A percentile compares a stretch with the other conserved stretches of the same genome.
phyloP scores from a whole-genome alignment of 495 filamentous ascomycete genomes.

The Beverwykella pulmonaria region DNA sequence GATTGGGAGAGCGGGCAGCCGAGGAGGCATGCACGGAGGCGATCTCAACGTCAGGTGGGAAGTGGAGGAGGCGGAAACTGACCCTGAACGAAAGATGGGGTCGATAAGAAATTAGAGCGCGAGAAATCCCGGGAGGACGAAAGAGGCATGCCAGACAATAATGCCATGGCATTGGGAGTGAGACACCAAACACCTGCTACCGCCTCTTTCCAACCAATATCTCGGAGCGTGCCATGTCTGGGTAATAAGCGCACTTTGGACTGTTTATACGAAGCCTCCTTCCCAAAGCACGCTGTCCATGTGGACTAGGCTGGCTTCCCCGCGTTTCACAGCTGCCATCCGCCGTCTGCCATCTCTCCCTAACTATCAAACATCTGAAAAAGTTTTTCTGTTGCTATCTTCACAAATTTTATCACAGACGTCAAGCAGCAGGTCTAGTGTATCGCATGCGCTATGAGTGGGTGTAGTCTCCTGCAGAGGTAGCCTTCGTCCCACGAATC shows the following conservation, averaged over 20 bases:
- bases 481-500: too few relatives aligned
- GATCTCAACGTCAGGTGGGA: not conserved
- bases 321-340: not conserved
- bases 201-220: not conserved
- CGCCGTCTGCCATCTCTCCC: not conserved
- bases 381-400: not conserved
- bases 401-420: not conserved
- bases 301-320: not conserved
- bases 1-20: not conserved
- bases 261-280: not conserved
- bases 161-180: not conserved
- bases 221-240: not conserved
- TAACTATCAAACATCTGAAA: not conserved
- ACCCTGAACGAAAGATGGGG: not conserved
- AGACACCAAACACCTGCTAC: not conserved
- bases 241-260: not conserved
- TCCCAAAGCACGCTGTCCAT: conserved; percentile 1
- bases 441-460: too few relatives aligned
- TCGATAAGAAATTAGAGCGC: not conserved
- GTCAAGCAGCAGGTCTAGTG: not conserved
- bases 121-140: not conserved
- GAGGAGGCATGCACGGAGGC: not conserved
- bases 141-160: not conserved
- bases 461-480: too few relatives aligned
- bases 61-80: not conserved